Evolutionary conservation across 768 basidiomycete species (phyloP).

Genomic region (Chiua virens): DNA sequence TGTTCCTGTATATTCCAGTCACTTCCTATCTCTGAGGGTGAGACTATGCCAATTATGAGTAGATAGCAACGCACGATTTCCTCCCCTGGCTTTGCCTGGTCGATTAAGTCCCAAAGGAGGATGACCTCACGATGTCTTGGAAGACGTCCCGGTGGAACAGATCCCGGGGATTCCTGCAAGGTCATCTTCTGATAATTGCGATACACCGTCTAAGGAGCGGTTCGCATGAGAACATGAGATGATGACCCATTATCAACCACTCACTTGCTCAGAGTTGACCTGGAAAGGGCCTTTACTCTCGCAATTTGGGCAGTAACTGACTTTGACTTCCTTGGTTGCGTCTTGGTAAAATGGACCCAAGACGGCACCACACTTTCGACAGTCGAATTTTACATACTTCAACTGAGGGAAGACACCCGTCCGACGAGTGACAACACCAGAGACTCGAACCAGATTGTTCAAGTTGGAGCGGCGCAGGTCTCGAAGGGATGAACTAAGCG

Average conservation of each 20-base stretch:
- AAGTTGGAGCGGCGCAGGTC: constrained; percentile 91
- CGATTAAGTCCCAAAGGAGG: constrained; percentile 96
- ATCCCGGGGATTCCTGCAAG: constrained; percentile 95
- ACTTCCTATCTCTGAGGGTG: constrained; percentile 65
- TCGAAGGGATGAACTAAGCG: constrained; percentile 84
- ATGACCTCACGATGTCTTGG: constrained; percentile 97
- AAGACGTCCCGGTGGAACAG: constrained; percentile 95
- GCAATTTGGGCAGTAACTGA: constrained; percentile 93
- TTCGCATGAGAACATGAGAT: not conserved
- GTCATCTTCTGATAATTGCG: constrained; percentile 99
- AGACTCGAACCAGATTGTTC: constrained; percentile 93
- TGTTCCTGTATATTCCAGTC: constrained; percentile 97
- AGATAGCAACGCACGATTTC: constrained; percentile 71
- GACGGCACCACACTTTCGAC: constrained; percentile 89
- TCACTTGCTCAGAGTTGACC: constrained; percentile 93
- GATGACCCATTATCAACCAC: constrained; percentile 12
- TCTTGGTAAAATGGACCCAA: constrained; percentile 99
- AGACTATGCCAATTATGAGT: constrained; percentile 2
- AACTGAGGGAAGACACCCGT: constrained; percentile 98
- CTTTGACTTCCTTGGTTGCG: constrained; percentile 88
- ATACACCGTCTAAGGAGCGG: constrained; percentile 78
- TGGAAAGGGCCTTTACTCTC: constrained; percentile 94
- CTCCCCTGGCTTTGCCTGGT: constrained; percentile 97
- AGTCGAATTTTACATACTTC: constrained; percentile 99
- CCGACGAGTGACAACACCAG: constrained; percentile 93